Evolutionary conservation across 2,329 filamentous ascomycete species (phyloP), one percentile per base, ranked within the genome.

Genomic region (Sporothrix pseudoabietina): DNA sequence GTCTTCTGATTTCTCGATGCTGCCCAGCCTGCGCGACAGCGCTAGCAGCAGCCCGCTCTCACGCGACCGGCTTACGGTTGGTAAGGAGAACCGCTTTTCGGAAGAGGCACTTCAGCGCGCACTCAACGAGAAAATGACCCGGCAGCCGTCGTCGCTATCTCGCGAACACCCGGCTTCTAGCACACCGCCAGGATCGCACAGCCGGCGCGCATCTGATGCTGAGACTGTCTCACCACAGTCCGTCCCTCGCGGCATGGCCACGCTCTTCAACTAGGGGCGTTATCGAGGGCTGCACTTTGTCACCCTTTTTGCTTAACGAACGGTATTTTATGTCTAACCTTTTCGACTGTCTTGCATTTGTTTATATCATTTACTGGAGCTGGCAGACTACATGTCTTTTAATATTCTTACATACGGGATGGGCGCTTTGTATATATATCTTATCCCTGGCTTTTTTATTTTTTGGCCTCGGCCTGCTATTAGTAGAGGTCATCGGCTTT

Each of bases 211-310:
- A 1, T 75, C 71, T 1, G 72, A 71, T 14, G 71, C 71, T 5
- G 54, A 82, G 22, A 85, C 83, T 8, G 83, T 86, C 66, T 85
- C 83, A 57, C 83, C 84, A 7, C 80, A 78, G 22, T 82, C 81
- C 2, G 75, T 82, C 14, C 85, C 85, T 4, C 79, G 79, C 7
- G 81, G 80, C 47, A 82, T 86, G 81, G 78, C 74, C 12, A 74
- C 75, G 9, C 73, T 85, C 10, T 79, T 85, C 72, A 78, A 84
- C 68, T 77, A 70, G 9, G 8, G 52, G 9, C 52, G 22, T 26
- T 26, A 49, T 19, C 19, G 44, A 19, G 14, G 44, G 19, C 22
- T 55, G 12, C 52, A 55, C 52, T 19, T 47, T 6, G 16, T 19
- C 44, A 10, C 9, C 9, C 41, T 12, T 44, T 10, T 44, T 49